Base-by-base conservation (phyloP, 148 eudicot genomes). In the Rhododendron griersonianum region DNA sequence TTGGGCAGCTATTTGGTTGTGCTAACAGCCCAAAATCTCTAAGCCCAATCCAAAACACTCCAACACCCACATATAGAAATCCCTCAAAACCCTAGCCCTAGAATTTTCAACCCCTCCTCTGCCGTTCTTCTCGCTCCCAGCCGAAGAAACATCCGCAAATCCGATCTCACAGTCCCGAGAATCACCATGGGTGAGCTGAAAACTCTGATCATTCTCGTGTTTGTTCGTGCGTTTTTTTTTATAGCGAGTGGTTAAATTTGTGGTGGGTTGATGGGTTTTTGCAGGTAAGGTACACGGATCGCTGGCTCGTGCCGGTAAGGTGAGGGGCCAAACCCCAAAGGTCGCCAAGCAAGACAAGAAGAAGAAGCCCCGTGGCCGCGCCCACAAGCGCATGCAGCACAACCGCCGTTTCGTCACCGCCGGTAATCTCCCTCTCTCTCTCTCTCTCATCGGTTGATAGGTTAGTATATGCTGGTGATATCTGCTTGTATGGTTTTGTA, bases 361-460 rank as follows among this genome's bases (percentile, higher is more conserved):
- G 96, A 96, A 94, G 96, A 83, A 94, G 98, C 98, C 98, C 59
- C 93, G 96, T 39, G 98, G 98, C 30, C 94, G 98, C 25, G 98
- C 98, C 35, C 94, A 95, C 95, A 95, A 95, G 92, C 96, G 98
- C 35, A 88, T 93, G 85, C 98, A 94, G 78, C 92, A 95, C 94
- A 94, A 93, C 33, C 95, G 98, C 84, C 97, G 98, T 50, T 95
- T 95, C 87, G 98, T 95, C 88, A 93, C 98, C 21, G 98, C 98
- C 83, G 98, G 98, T 95, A 89, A 23, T 48, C 47, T 84, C 23
- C 11, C 76, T 69, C 50, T 63, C 74, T 83, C 74, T 39, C 51
- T 44, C 53, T 41, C 67, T 45, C 47, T 45, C 47, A 30, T 61
- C 69, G 11, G 0, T 63, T 11, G 71, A n/a, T 65, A 2, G 28